phyloP scores from a whole-genome alignment of 2,329 filamentous ascomycete species.

The Aspergillus neoniger region DNA sequence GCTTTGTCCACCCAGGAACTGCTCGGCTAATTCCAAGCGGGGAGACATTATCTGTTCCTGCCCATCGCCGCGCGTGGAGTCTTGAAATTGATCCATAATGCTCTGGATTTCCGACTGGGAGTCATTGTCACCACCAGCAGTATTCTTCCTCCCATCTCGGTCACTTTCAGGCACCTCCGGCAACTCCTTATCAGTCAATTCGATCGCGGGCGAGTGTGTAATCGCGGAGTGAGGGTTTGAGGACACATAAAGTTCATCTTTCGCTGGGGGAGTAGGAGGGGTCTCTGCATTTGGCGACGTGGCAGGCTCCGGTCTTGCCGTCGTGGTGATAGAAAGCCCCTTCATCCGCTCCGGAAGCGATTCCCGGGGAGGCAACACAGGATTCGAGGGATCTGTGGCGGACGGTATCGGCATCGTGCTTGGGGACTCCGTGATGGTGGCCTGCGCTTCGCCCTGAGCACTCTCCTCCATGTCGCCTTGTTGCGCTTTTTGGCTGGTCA shows the following conservation, averaged over 20 bases:
- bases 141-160: slow-evolving; percentile 48
- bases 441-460: slow-evolving; percentile 6
- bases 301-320: slow-evolving; percentile 21
- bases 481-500: slow-evolving; percentile 13
- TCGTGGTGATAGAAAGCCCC: slow-evolving; percentile 35
- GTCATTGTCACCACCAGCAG: slow-evolving; percentile 63
- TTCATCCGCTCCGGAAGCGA: slow-evolving; percentile 33
- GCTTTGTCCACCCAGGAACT: slow-evolving; percentile 66
- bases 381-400: slow-evolving; percentile 13
- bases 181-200: slow-evolving; percentile 43
- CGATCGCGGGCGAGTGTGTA: slow-evolving; percentile 44
- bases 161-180: slow-evolving; percentile 35
- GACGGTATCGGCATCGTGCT: slow-evolving; percentile 9
- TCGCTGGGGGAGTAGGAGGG: slow-evolving; percentile 53
- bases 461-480: slow-evolving; percentile 20
- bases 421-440: slow-evolving; percentile 1
- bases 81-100: slow-evolving; percentile 95
- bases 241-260: slow-evolving; percentile 55
- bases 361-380: slow-evolving; percentile 22
- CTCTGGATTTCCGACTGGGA: slow-evolving; percentile 87
- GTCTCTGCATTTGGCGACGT: slow-evolving; percentile 21
- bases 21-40: slow-evolving; percentile 77
- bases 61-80: slow-evolving; percentile 68
- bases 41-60: slow-evolving; percentile 91
- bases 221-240: slow-evolving; percentile 37